Evolutionary conservation across 2,329 filamentous ascomycete genomes (phyloP).

Genomic region (Neoarthrinium moseri): DNA sequence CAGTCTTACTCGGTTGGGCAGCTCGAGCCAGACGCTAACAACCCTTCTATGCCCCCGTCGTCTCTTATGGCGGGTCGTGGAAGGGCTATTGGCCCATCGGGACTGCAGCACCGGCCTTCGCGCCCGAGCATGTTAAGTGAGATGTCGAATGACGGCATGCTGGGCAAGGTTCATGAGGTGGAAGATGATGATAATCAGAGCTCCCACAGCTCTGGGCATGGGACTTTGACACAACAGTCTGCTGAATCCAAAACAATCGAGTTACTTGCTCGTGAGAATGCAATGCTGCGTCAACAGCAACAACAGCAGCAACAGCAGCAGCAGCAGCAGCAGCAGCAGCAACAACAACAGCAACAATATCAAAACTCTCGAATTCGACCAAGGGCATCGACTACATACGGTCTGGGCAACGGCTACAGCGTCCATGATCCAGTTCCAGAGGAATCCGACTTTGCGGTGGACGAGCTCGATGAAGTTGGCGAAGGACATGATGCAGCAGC

Average conservation of each 20-base stretch:
- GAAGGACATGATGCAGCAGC: constrained; percentile 48
- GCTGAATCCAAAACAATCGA: constrained; percentile 63
- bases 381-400: constrained; percentile 57
- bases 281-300: constrained; percentile 55
- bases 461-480: constrained; percentile 64
- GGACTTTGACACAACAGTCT: constrained; percentile 50
- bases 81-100: constrained; percentile 57
- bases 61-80: constrained; percentile 51
- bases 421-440: constrained; percentile 60
- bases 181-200: constrained; percentile 63
- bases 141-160: constrained; percentile 63
- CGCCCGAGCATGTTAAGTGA: constrained; percentile 75
- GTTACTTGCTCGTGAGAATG: constrained; percentile 61
- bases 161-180: constrained; percentile 69
- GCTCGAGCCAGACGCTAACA: constrained; percentile 65
- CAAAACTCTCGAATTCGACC: constrained; percentile 54
- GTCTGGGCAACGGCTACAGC: constrained; percentile 55
- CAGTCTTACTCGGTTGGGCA: constrained; percentile 97
- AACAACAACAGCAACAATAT: constrained; percentile 43
- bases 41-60: constrained; percentile 22
- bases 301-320: constrained; percentile 39
- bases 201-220: constrained; percentile 53
- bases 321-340: constrained; percentile 20
- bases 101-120: constrained; percentile 78
- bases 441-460: constrained; percentile 70